Percentiles rank a stretch among this genome's conserved stretches.
phyloP scores from a whole-genome alignment of 2,329 filamentous ascomycete genomes.

The Emericellopsis cladophorae region DNA sequence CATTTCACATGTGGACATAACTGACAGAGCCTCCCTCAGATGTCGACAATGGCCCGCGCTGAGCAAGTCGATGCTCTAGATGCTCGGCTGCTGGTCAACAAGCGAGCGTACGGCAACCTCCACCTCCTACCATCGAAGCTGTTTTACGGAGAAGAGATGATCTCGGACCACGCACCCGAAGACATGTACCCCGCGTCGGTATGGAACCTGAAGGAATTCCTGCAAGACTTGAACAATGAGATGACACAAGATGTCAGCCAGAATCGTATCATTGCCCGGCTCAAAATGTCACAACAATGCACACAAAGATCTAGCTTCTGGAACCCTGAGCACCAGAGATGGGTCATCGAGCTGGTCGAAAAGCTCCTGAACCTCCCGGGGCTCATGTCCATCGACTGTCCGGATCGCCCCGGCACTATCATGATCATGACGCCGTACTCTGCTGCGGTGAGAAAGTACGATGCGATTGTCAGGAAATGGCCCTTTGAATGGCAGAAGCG shows the following conservation, averaged over 20 bases:
- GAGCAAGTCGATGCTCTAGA: conserved; percentile 16
- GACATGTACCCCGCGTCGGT: conserved; percentile 14
- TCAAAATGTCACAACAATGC: conserved; percentile 3
- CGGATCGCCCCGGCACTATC: conserved; percentile 17
- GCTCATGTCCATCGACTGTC: conserved; percentile 17
- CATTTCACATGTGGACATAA: no score
- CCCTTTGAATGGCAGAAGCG: conserved; percentile 13
- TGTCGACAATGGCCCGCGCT: conserved; percentile 22
- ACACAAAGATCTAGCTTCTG: conserved; percentile 19
- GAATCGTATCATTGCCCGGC: conserved; percentile 22
- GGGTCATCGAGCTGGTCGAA: conserved; percentile 18
- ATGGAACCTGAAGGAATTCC: conserved; percentile 13
- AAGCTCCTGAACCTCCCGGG: conserved; percentile 15
- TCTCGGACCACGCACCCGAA: conserved; percentile 11
- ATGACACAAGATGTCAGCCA: conserved; percentile 8
- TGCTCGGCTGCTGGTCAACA: conserved; percentile 21
- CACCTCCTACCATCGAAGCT: conserved; percentile 26
- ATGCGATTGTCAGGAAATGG: conserved; percentile 12
- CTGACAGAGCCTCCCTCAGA: no score
- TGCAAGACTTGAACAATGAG: conserved; percentile 11
- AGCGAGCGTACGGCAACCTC: conserved; percentile 22
- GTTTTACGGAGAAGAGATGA: conserved; percentile 27
- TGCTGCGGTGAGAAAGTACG: conserved; percentile 21
- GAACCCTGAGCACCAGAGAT: conserved; percentile 23
- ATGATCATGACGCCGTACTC: conserved; percentile 32